Base-by-base conservation (phyloP, 306 rosid species). In the Mimosa pudica region DNA sequence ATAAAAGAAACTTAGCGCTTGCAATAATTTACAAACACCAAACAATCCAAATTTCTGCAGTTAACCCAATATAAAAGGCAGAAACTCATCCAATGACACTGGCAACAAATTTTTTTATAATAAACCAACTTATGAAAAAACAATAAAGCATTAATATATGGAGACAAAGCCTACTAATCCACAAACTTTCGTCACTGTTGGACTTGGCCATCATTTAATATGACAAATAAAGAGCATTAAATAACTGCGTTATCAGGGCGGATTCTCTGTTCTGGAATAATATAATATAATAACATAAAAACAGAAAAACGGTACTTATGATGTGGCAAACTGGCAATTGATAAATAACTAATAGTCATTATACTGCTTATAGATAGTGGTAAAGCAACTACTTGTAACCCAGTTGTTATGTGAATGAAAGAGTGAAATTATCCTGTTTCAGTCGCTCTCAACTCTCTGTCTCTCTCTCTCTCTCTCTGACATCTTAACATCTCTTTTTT, bases 1-100 rank as follows among this genome's bases (percentile, higher is more conserved):
- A 55, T 55, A 66, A 24, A 70, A 4, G 6, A 84, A 41, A 38
- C 45, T 73, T 65, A 67, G 30, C 44, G 44, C 81, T 70, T 45
- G 73, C 20, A 71, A 24, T 13, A 64, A 44, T 58, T 47, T 78
- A 65, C 72, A 62, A 32, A 68, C 55, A 72, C 20, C 51, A 38
- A 35, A 63, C 12, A 74, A 71, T 20, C 44, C 44, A 32, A 73
- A 62, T 38, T 32, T 13, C 33, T 58, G 10, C 6, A 46, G 44
- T 5, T 49, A 48, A 48, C 60, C 54, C 52, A 44, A 60, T 30
- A 55, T 30, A 55, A n/a, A 30, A 76, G 16, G 42, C 44, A 36
- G 47, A 65, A 14, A 65, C 70, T 14, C 38, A 65, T 36, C 10
- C 0, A 13, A 65, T 14, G 24, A 42, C 12, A 33, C 45, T 14